Conservation (phyloP, 176 grass and related monocot species). For the Zizania latifolia region DNA sequence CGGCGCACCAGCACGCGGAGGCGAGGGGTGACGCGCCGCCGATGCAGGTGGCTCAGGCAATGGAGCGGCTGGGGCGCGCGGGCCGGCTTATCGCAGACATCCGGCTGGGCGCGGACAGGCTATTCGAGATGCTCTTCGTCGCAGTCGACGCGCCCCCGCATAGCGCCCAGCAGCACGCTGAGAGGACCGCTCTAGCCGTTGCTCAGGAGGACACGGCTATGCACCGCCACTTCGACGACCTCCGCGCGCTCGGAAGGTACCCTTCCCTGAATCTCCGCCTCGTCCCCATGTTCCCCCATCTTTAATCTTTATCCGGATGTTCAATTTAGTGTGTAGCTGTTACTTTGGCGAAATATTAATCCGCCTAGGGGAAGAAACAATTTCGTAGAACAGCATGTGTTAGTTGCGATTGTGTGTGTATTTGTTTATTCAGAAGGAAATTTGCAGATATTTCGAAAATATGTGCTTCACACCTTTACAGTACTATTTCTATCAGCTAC, state of each 20-base stretch:
- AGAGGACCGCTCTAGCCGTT: constrained; percentile 31
- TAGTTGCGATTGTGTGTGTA: background rate
- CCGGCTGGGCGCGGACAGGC: constrained; percentile 71
- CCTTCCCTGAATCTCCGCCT: constrained; percentile 3
- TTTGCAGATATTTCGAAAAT: background rate
- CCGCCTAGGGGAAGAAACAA: background rate
- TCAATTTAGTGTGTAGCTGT: too few species aligned
- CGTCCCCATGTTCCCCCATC: background rate
- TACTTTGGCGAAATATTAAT: background rate
- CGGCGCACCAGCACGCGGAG: background rate
- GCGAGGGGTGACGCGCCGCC: constrained; percentile 62
- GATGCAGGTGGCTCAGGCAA: constrained; percentile 93
- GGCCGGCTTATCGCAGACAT: constrained; percentile 87
- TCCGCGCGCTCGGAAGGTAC: constrained; percentile 64
- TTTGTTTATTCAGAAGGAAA: background rate
- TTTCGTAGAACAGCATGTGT: background rate
- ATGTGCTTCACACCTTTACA: background rate
- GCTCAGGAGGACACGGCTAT: constrained; percentile 65
- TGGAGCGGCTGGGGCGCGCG: constrained; percentile 65
- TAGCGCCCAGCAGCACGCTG: constrained; percentile 28
- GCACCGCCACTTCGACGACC: constrained; percentile 83
- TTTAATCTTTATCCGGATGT: background rate
- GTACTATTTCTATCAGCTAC: background rate
- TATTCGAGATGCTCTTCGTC: constrained; percentile 78
- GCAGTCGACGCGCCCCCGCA: constrained; percentile 36